Base-by-base conservation (phyloP, 306 rosid genomes). In the Acacia crassicarpa region DNA sequence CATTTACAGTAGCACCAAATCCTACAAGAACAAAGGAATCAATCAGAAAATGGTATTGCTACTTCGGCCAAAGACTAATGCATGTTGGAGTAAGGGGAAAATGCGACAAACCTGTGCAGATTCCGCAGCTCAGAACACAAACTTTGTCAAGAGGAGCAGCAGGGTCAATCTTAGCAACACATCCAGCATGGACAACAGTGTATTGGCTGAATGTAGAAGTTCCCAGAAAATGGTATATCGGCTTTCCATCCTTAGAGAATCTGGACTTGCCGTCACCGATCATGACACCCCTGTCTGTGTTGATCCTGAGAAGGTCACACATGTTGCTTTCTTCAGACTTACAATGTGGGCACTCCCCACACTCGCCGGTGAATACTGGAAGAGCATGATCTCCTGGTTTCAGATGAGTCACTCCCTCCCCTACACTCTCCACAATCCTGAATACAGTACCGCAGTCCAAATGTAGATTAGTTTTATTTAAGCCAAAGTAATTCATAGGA, bases 121-220 rank as follows among this genome's bases (percentile, higher is more conserved):
- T 56, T 54, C 94, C 94, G 8, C 94, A 91, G 70, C 95, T 91
- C 53, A 91, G 91, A 41, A 91, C 9, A 53, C 93, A 91, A 40
- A 91, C 93, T 88, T 91, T 88, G 86, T 91, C 95, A 0, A 91
- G 90, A 9, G 95, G 95, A 0, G 95, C 91, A 10, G 83, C 86
- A 0, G 90, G 93, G 84, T 91, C 81, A 81, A 89, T 83, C 89
- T 89, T 91, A 16, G 85, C 93, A 27, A 88, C 77, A 25, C 90
- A 89, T 15, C 94, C 92, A 49, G 81, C 67, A 38, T 91, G 94
- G 23, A 76, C 73, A 35, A 91, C 91, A 13, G 94, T 91, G 84
- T 91, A 91, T n/a, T 91, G 90, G 6, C 93, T 88, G 79, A 91
- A 91, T 3, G 92, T 91, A 41, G 94, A 91, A 51, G 91, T 91